Evolutionary conservation across 2,329 filamentous ascomycete genomes (phyloP).

Genomic region (Colletotrichum sp.): DNA sequence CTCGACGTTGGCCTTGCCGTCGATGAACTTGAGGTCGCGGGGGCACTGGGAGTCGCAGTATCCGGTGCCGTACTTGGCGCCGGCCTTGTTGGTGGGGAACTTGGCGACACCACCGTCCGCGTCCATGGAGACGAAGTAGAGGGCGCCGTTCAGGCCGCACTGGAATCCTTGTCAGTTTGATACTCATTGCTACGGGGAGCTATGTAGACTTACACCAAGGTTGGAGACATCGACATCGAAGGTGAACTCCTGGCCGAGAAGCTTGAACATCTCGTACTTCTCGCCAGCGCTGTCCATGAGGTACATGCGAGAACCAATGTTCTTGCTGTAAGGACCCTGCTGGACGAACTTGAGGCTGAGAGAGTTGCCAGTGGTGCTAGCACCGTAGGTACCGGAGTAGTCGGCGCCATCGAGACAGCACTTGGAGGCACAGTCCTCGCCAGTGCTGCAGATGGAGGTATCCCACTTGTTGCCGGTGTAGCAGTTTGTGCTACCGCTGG

Average conservation of each 20-base stretch:
- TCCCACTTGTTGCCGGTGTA: constrained; percentile 59
- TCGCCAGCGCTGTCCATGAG: constrained; percentile 64
- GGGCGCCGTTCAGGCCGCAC: constrained; percentile 74
- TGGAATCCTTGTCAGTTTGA: constrained; percentile 30
- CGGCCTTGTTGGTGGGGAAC: constrained; percentile 54
- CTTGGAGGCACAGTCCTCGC: constrained; percentile 49
- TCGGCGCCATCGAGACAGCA: constrained; percentile 61
- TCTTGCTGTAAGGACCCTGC: constrained; percentile 50
- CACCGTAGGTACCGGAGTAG: constrained; percentile 57
- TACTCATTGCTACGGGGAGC: background rate
- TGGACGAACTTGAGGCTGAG: constrained; percentile 64
- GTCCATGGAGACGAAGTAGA: constrained; percentile 71
- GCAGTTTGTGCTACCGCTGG: constrained; percentile 56
- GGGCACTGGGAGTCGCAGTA: constrained; percentile 58
- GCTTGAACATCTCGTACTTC: constrained; percentile 50
- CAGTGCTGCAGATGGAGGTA: constrained; percentile 42
- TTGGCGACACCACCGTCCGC: constrained; percentile 58
- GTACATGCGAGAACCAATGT: constrained; percentile 64
- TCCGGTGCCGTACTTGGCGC: constrained; percentile 66
- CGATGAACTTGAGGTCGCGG: constrained; percentile 62
- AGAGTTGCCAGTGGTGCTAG: constrained; percentile 54
- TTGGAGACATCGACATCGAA: constrained; percentile 75
- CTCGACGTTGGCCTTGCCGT: constrained; percentile 59
- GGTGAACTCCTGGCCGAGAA: constrained; percentile 70
- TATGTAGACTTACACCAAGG: constrained; percentile 35